phyloP scores from a whole-genome alignment of 192 early-diverging fungal genomes.

The Ramicandelaber brevisporus region DNA sequence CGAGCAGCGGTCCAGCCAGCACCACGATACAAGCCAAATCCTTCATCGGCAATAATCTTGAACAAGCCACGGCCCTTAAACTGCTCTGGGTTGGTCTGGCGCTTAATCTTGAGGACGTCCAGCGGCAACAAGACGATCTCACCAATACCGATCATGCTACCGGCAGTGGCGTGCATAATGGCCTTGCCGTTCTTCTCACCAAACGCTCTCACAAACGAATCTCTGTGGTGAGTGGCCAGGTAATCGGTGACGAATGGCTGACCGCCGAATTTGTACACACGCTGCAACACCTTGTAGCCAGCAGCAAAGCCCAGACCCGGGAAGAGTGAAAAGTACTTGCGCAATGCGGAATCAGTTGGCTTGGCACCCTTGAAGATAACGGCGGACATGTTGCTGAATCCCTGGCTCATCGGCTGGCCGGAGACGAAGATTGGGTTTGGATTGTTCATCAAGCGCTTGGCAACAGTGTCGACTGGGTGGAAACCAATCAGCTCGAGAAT shows the following conservation, averaged over 20 bases:
- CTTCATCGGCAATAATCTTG: constrained; percentile 62
- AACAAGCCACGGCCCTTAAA: constrained; percentile 62
- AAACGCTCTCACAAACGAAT: constrained; percentile 48
- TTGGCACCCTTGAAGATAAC: constrained; percentile 87
- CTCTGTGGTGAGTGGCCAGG: constrained; percentile 57
- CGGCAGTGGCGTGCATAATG: constrained; percentile 94
- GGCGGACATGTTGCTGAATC: constrained; percentile 39
- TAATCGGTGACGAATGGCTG: constrained; percentile 91
- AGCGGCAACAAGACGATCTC: constrained; percentile 89
- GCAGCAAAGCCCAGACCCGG: constrained; percentile 94
- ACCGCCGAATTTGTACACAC: constrained; percentile 97
- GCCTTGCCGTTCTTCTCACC: constrained; percentile 88
- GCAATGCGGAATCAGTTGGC: constrained; percentile 34
- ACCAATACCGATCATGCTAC: constrained; percentile 87
- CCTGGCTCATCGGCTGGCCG: constrained; percentile 35
- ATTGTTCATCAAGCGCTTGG: constrained; percentile 96
- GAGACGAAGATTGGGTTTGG: constrained; percentile 44
- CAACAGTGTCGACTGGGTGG: constrained; percentile 96
- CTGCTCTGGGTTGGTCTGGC: constrained; percentile 75
- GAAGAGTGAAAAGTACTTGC: constrained; percentile 85
- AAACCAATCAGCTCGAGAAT: constrained; percentile 87
- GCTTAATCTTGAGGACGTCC: constrained; percentile 96
- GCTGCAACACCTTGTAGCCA: constrained; percentile 93
- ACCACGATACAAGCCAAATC: constrained; percentile 80
- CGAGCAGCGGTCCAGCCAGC: constrained; percentile 90